phyloP scores from a whole-genome alignment of 805 yeast species.

The Wickerhamiella cacticola region DNA sequence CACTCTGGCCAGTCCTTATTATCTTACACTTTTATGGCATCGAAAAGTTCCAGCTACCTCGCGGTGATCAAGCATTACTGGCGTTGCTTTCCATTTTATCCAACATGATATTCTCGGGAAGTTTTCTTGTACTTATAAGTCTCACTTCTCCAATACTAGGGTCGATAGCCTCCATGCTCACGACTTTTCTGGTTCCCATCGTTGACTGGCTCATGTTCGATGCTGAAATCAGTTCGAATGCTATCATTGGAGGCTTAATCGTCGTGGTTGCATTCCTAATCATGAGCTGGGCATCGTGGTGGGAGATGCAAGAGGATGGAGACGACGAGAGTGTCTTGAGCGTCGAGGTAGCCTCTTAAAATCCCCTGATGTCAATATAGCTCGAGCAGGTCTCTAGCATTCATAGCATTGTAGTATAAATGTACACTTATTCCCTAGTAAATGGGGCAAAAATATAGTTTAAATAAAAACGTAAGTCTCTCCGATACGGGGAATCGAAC shows the following conservation, averaged over 20 bases:
- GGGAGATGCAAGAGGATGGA: slow-evolving; percentile 24
- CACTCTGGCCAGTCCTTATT: slow-evolving; percentile 40
- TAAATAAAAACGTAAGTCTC: slow-evolving; percentile 7
- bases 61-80: slow-evolving; percentile 33
- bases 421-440: not conserved
- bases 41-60: slow-evolving; percentile 47
- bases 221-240: slow-evolving; percentile 41
- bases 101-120: slow-evolving; percentile 56
- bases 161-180: slow-evolving; percentile 50
- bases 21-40: slow-evolving; percentile 42
- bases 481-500: slow-evolving; percentile 25
- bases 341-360: not conserved
- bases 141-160: slow-evolving; percentile 77
- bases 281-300: slow-evolving; percentile 36
- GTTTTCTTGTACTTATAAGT: slow-evolving; percentile 67
- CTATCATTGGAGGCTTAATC: slow-evolving; percentile 54
- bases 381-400: not conserved
- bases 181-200: slow-evolving; percentile 68
- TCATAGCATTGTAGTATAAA: not conserved
- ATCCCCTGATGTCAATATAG: not conserved
- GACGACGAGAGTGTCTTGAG: slow-evolving; percentile 8
- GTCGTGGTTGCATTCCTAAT: slow-evolving; percentile 59
- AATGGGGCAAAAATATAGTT: not conserved
- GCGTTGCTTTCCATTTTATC: slow-evolving; percentile 45
- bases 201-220: slow-evolving; percentile 63